Base-by-base conservation (phyloP, 1,139 yeast species). In the Spathaspora jeffriesii region DNA sequence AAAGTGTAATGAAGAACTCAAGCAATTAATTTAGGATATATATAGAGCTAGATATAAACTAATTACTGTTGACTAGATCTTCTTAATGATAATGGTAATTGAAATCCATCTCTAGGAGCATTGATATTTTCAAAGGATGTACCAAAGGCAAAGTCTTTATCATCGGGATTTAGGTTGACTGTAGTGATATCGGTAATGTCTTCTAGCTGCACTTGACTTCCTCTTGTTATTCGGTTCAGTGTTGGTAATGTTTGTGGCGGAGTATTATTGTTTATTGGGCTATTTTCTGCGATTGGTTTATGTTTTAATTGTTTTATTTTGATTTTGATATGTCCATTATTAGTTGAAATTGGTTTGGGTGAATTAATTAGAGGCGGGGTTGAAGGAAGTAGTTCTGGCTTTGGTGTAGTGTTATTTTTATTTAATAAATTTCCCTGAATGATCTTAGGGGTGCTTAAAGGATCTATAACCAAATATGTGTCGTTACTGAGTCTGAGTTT, bases 401-500 rank as follows among this genome's bases (percentile, higher is more conserved):
- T 15, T 15, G 39, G 25, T n/a, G 14, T 40, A 9, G 30, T n/a
- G 15, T 18, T 18, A 30, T 31, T 8, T 9, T 30, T 6, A 20
- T 40, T 23, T 11, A 40, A 25, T 25, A 25, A 13, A 3, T 17
- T 15, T 43, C 45, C 25, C 18, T 21, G 15, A 11, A 43, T 25
- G 5, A 65, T 53, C 45, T 51, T 55, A 0, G 76, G 76, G 5
- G 68, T 61, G 1, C 53, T 50, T n/a, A 63, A 47, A 1, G 73
- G 73, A 48, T 68, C 70, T 10, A 69, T 65, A 1, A 66, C 49
- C 31, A 71, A 50, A 21, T 56, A 58, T 44, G 55, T 64, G 1
- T 73, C 71, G 47, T 68, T 68, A 42, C 59, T 56, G 34, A 71
- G 56, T 27, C 54, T 55, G 14, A 71, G 53, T 40, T 55, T 66